These are phyloP conservation scores for Beverwykella pulmonaria DNA, from an alignment of 495 filamentous ascomycete species.

Conservation along the genomic window DNA sequence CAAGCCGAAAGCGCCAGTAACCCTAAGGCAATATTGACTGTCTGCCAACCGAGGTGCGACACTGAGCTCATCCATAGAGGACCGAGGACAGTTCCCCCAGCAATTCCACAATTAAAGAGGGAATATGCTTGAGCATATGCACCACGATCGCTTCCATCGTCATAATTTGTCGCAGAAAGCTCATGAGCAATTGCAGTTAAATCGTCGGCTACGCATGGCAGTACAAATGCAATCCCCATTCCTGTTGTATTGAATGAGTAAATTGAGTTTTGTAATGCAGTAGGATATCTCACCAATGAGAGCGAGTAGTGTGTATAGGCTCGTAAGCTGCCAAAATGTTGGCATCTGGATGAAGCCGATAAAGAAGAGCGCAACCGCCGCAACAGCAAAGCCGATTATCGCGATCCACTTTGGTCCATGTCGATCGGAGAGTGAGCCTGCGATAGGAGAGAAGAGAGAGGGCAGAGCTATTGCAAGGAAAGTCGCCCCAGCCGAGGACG, in stretches of 20 bases:
- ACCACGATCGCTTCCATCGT: background rate
- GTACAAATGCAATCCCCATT: background rate
- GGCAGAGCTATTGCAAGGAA: slow-evolving; percentile 13
- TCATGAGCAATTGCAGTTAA: background rate
- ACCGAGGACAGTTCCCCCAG: background rate
- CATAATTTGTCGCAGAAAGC: background rate
- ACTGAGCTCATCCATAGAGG: background rate
- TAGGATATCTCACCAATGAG: slow-evolving; percentile 2
- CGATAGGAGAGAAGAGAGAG: slow-evolving; percentile 8
- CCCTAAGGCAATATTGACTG: background rate
- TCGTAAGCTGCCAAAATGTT: background rate
- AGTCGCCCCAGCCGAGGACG: slow-evolving; percentile 1
- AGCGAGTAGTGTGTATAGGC: slow-evolving; percentile 5
- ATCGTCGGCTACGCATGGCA: background rate
- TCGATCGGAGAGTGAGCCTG: slow-evolving; percentile 1
- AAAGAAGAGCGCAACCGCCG: background rate
- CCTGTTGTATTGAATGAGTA: background rate
- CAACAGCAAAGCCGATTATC: background rate
- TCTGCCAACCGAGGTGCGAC: background rate
- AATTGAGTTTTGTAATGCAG: background rate
- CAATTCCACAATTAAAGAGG: slow-evolving; percentile 5
- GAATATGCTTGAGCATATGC: background rate
- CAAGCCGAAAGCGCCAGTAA: background rate
- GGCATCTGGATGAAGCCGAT: slow-evolving; percentile 11
- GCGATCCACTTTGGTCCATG: slow-evolving; percentile 11